phyloP scores from a whole-genome alignment of 2,329 filamentous ascomycete genomes.

The Fusarium siculi region DNA sequence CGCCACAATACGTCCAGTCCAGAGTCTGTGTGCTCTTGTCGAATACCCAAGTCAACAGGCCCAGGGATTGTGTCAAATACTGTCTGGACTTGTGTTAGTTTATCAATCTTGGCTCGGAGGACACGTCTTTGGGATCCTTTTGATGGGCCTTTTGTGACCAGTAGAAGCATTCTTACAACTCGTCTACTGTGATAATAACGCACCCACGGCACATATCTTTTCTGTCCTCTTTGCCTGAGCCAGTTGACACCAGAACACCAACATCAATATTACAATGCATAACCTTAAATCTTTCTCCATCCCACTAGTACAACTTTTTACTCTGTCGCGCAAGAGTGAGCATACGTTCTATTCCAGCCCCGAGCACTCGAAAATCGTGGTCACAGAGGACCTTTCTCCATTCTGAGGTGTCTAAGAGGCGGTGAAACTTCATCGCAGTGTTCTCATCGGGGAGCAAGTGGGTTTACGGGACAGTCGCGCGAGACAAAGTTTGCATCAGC shows the following conservation, averaged over 20 bases:
- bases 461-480: too few species aligned
- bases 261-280: neutral
- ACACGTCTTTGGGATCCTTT: neutral
- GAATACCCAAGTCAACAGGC: neutral
- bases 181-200: neutral
- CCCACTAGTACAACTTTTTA: constrained; percentile 11
- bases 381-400: too few species aligned
- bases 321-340: neutral
- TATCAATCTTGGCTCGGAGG: neutral
- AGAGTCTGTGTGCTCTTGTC: neutral
- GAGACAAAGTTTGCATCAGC: too few species aligned
- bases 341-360: too few species aligned
- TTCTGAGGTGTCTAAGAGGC: too few species aligned
- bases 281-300: constrained; percentile 12
- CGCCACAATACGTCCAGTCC: neutral
- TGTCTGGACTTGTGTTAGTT: neutral
- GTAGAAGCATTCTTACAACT: neutral
- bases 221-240: neutral
- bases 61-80: neutral
- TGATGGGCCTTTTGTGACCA: neutral
- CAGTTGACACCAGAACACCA: neutral
- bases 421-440: too few species aligned
- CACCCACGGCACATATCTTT: neutral
- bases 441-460: too few species aligned
- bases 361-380: too few species aligned